phyloP scores from a whole-genome alignment of 129 eudicot species.

The Chrysanthemum makinoi region DNA sequence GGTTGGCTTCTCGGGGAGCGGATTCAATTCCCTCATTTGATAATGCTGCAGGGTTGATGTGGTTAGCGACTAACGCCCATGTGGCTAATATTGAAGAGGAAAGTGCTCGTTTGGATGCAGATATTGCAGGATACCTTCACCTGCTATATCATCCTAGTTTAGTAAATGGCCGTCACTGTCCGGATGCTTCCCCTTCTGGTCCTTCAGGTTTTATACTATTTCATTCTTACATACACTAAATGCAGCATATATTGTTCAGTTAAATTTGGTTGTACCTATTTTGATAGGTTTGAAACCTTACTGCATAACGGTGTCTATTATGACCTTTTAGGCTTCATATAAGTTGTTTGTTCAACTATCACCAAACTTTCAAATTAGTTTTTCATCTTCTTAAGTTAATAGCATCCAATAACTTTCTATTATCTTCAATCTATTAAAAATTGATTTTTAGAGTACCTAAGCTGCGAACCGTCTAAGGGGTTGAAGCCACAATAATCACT shows the following conservation, averaged over 20 bases:
- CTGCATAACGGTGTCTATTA: conserved; percentile 1
- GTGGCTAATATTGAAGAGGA: conserved; percentile 69
- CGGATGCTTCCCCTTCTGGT: conserved; percentile 96
- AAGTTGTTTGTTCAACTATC: background rate
- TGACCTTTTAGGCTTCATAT: conserved; percentile 10
- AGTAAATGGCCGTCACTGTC: conserved; percentile 81
- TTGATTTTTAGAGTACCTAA: no score
- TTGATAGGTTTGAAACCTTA: background rate
- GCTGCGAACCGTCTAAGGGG: no score
- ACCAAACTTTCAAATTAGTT: no score
- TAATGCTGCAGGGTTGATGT: conserved; percentile 74
- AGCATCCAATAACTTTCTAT: no score
- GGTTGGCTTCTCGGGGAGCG: conserved; percentile 89
- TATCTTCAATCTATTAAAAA: no score
- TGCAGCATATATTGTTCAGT: background rate
- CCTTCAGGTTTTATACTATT: conserved; percentile 58
- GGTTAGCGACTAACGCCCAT: conserved; percentile 69
- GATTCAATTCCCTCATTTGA: conserved; percentile 91
- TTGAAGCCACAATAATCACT: no score
- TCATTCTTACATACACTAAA: background rate
- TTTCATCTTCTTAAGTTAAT: no score
- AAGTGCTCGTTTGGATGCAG: conserved; percentile 77
- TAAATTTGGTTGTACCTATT: no score
- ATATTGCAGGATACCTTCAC: conserved; percentile 76
- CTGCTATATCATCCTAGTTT: conserved; percentile 87